Conservation (phyloP, 495 filamentous ascomycete genomes). For the Cladorrhinum samala region DNA sequence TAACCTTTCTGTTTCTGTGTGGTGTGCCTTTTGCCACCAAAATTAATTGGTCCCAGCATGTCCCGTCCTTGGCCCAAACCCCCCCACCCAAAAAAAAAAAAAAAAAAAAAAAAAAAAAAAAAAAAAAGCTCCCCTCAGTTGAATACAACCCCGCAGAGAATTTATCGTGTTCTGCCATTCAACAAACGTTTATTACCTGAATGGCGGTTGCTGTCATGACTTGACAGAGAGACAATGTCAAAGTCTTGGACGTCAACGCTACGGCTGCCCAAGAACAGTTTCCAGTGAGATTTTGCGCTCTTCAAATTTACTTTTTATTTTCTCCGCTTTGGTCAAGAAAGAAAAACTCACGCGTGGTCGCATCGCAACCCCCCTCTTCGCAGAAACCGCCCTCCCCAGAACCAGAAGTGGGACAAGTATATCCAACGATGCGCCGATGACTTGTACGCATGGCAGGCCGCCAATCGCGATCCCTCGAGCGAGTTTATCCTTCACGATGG, state of each 20-base stretch:
- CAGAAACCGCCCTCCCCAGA: slow-evolving; percentile 41
- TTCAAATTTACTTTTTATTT: background rate
- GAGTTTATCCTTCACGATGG: slow-evolving; percentile 89
- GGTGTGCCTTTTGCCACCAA: too few relatives aligned
- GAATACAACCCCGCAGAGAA: too few relatives aligned
- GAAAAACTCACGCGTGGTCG: slow-evolving; percentile 15
- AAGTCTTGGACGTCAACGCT: slow-evolving; percentile 45
- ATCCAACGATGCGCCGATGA: slow-evolving; percentile 76
- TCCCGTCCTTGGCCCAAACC: too few relatives aligned
- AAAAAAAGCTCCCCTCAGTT: too few relatives aligned
- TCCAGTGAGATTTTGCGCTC: slow-evolving; percentile 34
- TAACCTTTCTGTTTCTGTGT: too few relatives aligned
- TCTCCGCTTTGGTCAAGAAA: background rate
- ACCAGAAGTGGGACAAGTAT: slow-evolving; percentile 50
- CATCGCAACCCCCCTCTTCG: background rate
- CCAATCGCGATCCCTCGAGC: slow-evolving; percentile 49
- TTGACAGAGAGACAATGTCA: slow-evolving; percentile 33
- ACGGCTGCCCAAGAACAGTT: slow-evolving; percentile 43
- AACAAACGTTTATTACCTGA: too few relatives aligned
- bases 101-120: too few relatives aligned
- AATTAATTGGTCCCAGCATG: too few relatives aligned
- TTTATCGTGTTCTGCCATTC: too few relatives aligned
- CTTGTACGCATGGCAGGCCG: slow-evolving; percentile 78
- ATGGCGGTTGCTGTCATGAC: slow-evolving; percentile 17
- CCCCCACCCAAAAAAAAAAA: too few relatives aligned